Evolutionary conservation across 257 asterid species (phyloP).

Genomic region (Salvia rosmarinus): DNA sequence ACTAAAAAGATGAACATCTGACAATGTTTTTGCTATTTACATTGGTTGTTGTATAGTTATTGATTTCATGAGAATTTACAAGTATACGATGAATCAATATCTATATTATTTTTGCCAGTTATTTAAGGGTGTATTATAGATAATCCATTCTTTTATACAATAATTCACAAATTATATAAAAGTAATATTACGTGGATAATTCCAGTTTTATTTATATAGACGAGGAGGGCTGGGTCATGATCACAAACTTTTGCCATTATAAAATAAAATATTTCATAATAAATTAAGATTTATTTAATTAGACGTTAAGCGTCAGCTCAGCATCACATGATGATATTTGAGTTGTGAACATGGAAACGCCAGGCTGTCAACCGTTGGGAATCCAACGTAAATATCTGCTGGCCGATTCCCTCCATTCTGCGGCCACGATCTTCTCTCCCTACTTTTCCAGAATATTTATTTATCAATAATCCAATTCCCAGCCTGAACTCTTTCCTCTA

Average conservation of each 20-base stretch:
- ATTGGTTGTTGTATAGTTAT: background rate
- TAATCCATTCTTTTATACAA: background rate
- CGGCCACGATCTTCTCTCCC: conserved; percentile 48
- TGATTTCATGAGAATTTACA: background rate
- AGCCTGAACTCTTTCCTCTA: background rate
- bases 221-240: background rate
- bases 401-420: conserved; percentile 40
- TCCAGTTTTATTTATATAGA: too few relatives aligned
- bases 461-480: conserved; percentile 3
- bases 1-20: too few relatives aligned
- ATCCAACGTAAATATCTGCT: conserved; percentile 45
- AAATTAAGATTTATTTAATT: background rate
- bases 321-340: conserved; percentile 37
- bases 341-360: conserved; percentile 37
- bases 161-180: background rate
- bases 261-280: background rate
- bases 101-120: background rate
- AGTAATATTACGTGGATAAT: background rate
- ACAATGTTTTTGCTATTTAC: background rate
- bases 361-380: conserved; percentile 47
- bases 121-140: background rate
- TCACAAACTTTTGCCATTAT: background rate
- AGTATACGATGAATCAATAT: background rate
- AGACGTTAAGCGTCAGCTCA: background rate
- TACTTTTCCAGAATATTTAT: background rate